Evolutionary conservation across 352 stramenopile genomes (phyloP).

Genomic region (Globisporangium lucens): DNA sequence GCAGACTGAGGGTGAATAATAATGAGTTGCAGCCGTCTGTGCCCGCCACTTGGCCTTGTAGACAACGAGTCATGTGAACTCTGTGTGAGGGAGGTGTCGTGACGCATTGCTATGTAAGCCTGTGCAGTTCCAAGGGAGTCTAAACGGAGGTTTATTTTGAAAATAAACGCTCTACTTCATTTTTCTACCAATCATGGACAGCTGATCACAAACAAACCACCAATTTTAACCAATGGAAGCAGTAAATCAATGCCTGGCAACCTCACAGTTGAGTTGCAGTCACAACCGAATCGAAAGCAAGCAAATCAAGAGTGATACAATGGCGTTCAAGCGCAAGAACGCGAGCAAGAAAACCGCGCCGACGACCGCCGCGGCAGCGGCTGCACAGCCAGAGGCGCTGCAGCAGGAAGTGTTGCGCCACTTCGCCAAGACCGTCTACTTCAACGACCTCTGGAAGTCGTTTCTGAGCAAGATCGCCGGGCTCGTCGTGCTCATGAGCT

Average conservation of each 20-base stretch:
- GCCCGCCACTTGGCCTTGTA: background rate
- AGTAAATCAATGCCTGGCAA: background rate
- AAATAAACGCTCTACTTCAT: background rate
- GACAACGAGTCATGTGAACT: background rate
- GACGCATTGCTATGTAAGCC: background rate
- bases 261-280: background rate
- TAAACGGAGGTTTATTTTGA: no score
- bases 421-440: conserved; percentile 83
- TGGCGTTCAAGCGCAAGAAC: conserved; percentile 17
- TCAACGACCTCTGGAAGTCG: conserved; percentile 83
- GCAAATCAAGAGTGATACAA: background rate
- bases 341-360: conserved; percentile 15
- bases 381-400: conserved; percentile 27
- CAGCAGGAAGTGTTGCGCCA: conserved; percentile 75
- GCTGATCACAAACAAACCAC: background rate
- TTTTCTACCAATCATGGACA: background rate
- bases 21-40: no score
- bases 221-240: background rate
- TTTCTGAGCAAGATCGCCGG: conserved; percentile 77
- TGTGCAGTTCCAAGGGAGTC: background rate
- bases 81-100: background rate
- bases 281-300: background rate
- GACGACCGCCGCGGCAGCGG: conserved; percentile 8
- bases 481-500: conserved; percentile 65
- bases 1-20: no score